Conservation (phyloP, 495 filamentous ascomycete genomes). For the Aspergillus nidulans region DNA sequence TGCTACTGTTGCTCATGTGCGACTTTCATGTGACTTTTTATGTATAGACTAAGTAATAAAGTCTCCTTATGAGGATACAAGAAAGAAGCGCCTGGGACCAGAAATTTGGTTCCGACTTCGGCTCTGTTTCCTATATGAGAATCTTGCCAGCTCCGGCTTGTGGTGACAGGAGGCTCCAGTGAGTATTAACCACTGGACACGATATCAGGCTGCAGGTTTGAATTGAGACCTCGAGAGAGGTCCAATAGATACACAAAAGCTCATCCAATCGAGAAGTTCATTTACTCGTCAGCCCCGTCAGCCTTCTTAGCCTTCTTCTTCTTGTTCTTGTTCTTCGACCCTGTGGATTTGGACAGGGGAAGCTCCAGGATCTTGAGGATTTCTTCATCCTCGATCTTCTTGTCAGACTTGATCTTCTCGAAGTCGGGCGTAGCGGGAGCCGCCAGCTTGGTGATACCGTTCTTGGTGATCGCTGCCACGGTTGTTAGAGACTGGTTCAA, state of each 20-base stretch:
- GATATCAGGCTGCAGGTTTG: conserved; percentile 5
- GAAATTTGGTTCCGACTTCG: background rate
- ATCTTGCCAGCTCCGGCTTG: conserved; percentile 7
- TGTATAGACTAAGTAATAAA: conserved; percentile 12
- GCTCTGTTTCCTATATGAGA: conserved; percentile 1
- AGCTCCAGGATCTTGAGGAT: conserved; percentile 88
- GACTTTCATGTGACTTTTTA: conserved; percentile 13
- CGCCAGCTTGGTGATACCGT: conserved; percentile 81
- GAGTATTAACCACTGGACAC: conserved; percentile 5
- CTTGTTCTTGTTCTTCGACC: conserved; percentile 74
- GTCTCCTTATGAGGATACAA: background rate
- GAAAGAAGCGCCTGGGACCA: background rate
- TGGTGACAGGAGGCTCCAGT: conserved; percentile 1
- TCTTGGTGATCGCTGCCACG: conserved; percentile 89
- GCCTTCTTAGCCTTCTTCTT: conserved; percentile 87
- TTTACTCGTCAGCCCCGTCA: conserved; percentile 48
- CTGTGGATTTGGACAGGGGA: conserved; percentile 70
- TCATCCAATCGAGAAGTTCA: conserved; percentile 9
- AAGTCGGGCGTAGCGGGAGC: conserved; percentile 69
- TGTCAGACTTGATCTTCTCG: conserved; percentile 80
- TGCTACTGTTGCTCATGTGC: conserved; percentile 4
- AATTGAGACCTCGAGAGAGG: conserved; percentile 9
- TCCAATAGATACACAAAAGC: conserved; percentile 10
- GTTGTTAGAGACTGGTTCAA: conserved; percentile 10
- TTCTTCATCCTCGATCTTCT: conserved; percentile 96